Conservation (phyloP, 768 basidiomycete species). For the Boletus insuetus region DNA sequence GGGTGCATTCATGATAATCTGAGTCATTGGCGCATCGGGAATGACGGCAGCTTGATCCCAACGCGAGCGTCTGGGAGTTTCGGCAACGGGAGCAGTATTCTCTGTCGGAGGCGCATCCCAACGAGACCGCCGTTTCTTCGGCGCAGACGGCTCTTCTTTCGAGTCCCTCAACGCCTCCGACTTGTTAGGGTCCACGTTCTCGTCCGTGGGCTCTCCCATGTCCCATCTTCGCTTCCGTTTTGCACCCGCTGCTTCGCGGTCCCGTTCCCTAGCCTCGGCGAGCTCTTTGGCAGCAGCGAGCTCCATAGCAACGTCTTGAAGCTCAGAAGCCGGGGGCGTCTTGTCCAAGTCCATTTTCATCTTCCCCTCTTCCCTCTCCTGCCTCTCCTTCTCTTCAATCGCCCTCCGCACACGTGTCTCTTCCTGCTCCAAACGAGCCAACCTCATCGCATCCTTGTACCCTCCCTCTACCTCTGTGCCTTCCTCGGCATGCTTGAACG, state of each 20-base stretch:
- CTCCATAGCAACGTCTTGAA: constrained; percentile 70
- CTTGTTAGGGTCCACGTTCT: constrained; percentile 63
- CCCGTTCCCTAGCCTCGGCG: constrained; percentile 36
- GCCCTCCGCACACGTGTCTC: constrained; percentile 79
- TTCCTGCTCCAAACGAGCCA: constrained; percentile 89
- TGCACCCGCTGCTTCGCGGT: constrained; percentile 42
- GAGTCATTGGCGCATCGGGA: constrained; percentile 66
- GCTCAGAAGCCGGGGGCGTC: constrained; percentile 83
- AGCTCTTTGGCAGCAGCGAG: constrained; percentile 48
- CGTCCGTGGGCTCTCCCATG: constrained; percentile 56
- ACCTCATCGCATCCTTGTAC: constrained; percentile 95
- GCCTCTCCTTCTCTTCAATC: constrained; percentile 86
- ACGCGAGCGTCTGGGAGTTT: constrained; percentile 85
- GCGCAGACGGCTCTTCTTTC: constrained; percentile 72
- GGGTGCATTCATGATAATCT: constrained; percentile 87
- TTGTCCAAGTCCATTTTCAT: constrained; percentile 87
- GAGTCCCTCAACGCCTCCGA: constrained; percentile 63
- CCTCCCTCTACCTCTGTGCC: constrained; percentile 76
- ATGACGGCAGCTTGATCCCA: constrained; percentile 95
- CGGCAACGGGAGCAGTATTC: constrained; percentile 40
- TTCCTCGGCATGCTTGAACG: constrained; percentile 65
- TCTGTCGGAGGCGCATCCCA: constrained; percentile 95
- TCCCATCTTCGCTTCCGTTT: constrained; percentile 87
- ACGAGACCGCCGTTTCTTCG: constrained; percentile 90
- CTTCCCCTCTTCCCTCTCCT: constrained; percentile 65